Percentiles rank a stretch among this genome's conserved stretches.
These are phyloP conservation scores for Blastomyces parvus DNA, from an alignment of 2,329 filamentous ascomycete species.

Conservation along the genomic window DNA sequence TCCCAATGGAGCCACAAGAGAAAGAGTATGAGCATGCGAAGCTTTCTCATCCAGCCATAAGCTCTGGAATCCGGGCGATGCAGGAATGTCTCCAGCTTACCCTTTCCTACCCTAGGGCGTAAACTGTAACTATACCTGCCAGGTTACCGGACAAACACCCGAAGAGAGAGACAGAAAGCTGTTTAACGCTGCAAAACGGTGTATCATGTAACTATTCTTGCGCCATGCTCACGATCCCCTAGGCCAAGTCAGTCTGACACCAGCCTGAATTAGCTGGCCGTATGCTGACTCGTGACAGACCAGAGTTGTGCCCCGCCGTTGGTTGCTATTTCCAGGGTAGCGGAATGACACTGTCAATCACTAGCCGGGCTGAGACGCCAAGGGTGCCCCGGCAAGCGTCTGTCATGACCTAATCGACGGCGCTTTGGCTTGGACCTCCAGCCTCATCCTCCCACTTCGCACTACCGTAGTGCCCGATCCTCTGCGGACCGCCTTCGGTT, in stretches of 20 bases:
- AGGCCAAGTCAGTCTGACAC: background rate
- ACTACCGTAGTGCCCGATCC: background rate
- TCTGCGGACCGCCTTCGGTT: background rate
- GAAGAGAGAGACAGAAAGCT: too few relatives aligned
- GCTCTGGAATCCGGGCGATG: background rate
- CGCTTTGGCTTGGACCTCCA: background rate
- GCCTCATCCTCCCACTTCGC: background rate
- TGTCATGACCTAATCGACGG: background rate
- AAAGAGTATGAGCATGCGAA: background rate
- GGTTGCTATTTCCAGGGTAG: conserved; percentile 9
- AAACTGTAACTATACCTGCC: background rate
- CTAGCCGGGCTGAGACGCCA: conserved; percentile 10
- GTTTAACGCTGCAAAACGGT: background rate
- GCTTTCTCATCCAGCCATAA: background rate
- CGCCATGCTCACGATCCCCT: background rate
- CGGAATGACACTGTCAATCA: conserved; percentile 13
- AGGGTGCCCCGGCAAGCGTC: conserved; percentile 6
- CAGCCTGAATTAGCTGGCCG: conserved; percentile 1
- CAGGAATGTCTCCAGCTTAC: background rate
- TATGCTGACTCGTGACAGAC: background rate
- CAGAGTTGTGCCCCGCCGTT: background rate
- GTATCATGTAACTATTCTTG: background rate
- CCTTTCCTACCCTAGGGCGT: too few relatives aligned
- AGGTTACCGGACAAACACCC: background rate
- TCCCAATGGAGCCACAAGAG: background rate